phyloP scores from a whole-genome alignment of 305 asterid genomes.

The Fraxinus angustifolia region DNA sequence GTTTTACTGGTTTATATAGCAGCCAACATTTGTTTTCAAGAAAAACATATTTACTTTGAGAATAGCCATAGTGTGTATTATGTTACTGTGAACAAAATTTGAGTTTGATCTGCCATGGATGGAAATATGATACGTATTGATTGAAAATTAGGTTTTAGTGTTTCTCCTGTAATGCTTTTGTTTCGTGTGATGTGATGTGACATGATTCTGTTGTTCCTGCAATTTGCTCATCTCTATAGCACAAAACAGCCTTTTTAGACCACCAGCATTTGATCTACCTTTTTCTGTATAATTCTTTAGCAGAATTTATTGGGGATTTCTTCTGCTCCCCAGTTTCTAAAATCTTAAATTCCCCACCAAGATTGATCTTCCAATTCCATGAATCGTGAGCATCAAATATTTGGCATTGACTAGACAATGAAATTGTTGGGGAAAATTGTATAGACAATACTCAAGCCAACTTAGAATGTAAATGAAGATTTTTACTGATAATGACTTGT shows the following conservation, averaged over 20 bases:
- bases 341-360: slow-evolving; percentile 8
- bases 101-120: not conserved
- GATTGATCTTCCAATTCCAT: not conserved
- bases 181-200: slow-evolving; percentile 16
- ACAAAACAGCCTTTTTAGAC: slow-evolving; percentile 7
- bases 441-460: no score
- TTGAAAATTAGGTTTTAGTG: not conserved
- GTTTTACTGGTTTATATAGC: not conserved
- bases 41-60: not conserved
- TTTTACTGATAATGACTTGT: no score
- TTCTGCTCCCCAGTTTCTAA: slow-evolving; percentile 22
- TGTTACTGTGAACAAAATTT: not conserved
- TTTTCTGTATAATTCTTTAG: not conserved
- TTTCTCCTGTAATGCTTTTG: not conserved
- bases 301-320: slow-evolving; percentile 8
- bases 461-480: no score
- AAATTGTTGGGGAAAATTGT: not conserved
- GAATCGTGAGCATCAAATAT: not conserved
- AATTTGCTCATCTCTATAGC: slow-evolving; percentile 8
- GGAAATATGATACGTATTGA: not conserved
- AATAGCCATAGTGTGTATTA: not conserved
- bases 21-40: not conserved
- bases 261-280: slow-evolving; percentile 16
- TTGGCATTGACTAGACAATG: not conserved
- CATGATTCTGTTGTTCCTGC: slow-evolving; percentile 7